Evolutionary conservation across 2,329 filamentous ascomycete genomes (phyloP), one percentile per base, ranked within the genome.

Genomic region (Mycocentrospora acerina): DNA sequence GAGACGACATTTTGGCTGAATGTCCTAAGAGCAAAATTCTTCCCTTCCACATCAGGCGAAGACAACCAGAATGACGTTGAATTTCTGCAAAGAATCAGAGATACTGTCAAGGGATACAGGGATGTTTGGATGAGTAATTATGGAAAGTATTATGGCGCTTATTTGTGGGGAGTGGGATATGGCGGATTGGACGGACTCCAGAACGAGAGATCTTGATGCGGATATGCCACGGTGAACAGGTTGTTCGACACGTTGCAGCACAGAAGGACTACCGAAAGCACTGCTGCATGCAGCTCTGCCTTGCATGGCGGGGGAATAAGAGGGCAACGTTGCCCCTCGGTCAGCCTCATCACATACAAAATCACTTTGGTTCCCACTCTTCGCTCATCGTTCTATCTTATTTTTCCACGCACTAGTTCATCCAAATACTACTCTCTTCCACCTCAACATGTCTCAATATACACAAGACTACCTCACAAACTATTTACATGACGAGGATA

Each of bases 1-100:
- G 60, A 64, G 37, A 44, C 56, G 1, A 56, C 53, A 2, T 62
- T 64, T 30, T 63, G 61, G 61, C 37, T 44, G 11, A 54, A 55
- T 7, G 42, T 62, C 11, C 37, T 60, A 9, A 48, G 49, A 24
- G 51, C 55, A 9, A 59, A 57, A 28, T 63, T 49, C 35, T 60
- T 63, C n/a, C 50, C 52, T 1, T 40, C 51, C 4, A 24, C 32
- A 4, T 24, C 26, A 8, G 44, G 37, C 11, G 46, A 51, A 7
- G 53, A 53, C 1, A 38, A 44, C n/a, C 35, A 45, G 18, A 42
- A 46, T 17, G 37, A 46, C 8, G 52, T 50, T 13, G 44, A 42
- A 10, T 32, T 59, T 1, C 27, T 57, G n/a, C 13, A 32, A 3
- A 35, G 42, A 3, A 4, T 57, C 0, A 15, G 16, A 1, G 35